Conservation (phyloP, 1,284 basidiomycete genomes). For the Moesziomyces globuligerus region DNA sequence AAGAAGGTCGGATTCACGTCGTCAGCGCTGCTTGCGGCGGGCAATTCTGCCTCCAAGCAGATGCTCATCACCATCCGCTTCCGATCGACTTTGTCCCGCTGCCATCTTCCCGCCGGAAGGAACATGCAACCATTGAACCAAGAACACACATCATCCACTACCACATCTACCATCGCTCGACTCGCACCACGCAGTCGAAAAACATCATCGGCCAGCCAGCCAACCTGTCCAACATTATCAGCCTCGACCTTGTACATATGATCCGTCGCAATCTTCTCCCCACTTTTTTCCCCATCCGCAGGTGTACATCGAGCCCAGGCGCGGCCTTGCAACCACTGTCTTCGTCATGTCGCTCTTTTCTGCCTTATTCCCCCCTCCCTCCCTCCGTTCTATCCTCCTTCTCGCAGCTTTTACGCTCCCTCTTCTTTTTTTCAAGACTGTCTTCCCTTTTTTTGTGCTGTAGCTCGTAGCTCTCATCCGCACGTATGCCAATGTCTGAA, state of each 20-base stretch:
- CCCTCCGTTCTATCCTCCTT: background rate
- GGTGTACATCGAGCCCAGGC: background rate
- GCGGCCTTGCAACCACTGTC: background rate
- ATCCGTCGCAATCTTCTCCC: background rate
- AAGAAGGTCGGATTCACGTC: too few relatives aligned
- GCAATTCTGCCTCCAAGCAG: too few relatives aligned
- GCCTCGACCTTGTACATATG: background rate
- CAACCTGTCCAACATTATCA: too few relatives aligned
- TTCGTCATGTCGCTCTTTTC: conserved; percentile 1
- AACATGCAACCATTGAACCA: background rate
- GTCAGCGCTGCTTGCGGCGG: too few relatives aligned
- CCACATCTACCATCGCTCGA: background rate
- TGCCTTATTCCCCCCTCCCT: background rate
- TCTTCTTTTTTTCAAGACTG: conserved; percentile 8
- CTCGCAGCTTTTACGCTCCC: background rate
- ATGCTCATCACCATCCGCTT: too few relatives aligned
- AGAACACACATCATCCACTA: background rate
- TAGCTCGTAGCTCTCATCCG: conserved; percentile 31
- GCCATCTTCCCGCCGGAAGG: background rate
- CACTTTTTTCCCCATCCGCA: background rate
- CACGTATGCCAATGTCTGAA: conserved; percentile 18
- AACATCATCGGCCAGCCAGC: background rate
- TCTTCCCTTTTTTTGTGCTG: conserved; percentile 19
- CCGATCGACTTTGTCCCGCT: too few relatives aligned
- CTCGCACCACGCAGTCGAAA: background rate